These are phyloP conservation scores for Saturnispora galanensis DNA, from an alignment of 805 yeast genomes.

Conservation along the genomic window DNA sequence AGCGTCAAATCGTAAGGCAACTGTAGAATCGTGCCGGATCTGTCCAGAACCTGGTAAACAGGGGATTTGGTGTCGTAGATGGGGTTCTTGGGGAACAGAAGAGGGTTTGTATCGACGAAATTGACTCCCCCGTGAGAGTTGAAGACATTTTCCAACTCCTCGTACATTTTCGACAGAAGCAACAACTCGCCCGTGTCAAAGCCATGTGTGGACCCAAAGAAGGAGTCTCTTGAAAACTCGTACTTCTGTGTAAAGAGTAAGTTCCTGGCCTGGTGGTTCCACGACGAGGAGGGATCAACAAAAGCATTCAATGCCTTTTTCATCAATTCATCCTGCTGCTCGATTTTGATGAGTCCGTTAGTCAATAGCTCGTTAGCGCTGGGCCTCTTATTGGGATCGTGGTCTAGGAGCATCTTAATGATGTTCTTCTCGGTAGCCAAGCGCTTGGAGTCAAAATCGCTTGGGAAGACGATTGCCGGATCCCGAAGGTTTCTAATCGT, in stretches of 20 bases:
- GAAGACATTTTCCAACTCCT: constrained; percentile 54
- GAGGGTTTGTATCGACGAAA: constrained; percentile 44
- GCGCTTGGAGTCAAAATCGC: constrained; percentile 46
- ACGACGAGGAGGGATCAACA: constrained; percentile 84
- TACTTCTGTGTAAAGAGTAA: constrained; percentile 80
- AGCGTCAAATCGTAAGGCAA: constrained; percentile 82
- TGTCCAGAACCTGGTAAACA: constrained; percentile 74
- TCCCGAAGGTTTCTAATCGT: constrained; percentile 58
- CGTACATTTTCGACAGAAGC: constrained; percentile 49
- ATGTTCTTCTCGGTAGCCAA: constrained; percentile 54
- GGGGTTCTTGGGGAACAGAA: constrained; percentile 75
- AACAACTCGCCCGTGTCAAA: constrained; percentile 38
- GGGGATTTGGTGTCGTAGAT: constrained; percentile 52
- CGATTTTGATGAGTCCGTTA: constrained; percentile 80
- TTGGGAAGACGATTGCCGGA: constrained; percentile 57
- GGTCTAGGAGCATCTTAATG: constrained; percentile 59
- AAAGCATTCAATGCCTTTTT: constrained; percentile 79
- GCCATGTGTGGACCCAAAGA: constrained; percentile 48
- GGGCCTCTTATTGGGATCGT: constrained; percentile 71
- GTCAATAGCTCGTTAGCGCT: constrained; percentile 65
- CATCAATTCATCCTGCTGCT: constrained; percentile 81
- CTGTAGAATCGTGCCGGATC: constrained; percentile 80
- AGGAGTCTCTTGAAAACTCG: constrained; percentile 70
- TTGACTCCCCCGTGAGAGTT: constrained; percentile 81
- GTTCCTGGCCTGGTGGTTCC: constrained; percentile 88